These are phyloP conservation scores for Cryoendolithus antarcticus DNA, from an alignment of 2,329 filamentous ascomycete genomes.

Conservation along the genomic window DNA sequence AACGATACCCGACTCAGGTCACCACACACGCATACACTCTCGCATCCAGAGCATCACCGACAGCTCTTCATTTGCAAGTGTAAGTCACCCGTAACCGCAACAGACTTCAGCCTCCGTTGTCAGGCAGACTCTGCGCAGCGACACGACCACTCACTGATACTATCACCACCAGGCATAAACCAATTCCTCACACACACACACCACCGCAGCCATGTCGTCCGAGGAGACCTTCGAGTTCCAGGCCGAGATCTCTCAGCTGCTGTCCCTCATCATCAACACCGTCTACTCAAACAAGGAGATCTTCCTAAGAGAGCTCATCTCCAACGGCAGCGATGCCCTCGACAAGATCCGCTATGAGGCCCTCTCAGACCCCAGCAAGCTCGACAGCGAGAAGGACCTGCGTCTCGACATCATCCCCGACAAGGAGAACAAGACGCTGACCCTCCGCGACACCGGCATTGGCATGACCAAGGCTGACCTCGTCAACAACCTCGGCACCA, in stretches of 20 bases:
- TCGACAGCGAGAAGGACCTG: slow-evolving; percentile 94
- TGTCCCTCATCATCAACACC: slow-evolving; percentile 99
- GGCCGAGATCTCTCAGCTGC: slow-evolving; percentile 99
- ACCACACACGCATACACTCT: no score
- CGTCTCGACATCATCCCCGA: slow-evolving; percentile 98
- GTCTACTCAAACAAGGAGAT: slow-evolving; percentile 99
- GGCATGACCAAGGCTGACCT: slow-evolving; percentile 99
- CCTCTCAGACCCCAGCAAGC: slow-evolving; percentile 91
- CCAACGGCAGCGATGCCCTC: slow-evolving; percentile 95
- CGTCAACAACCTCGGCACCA: slow-evolving; percentile 99
- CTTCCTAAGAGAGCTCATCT: slow-evolving; percentile 96
- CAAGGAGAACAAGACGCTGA: slow-evolving; percentile 94
- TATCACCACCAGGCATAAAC: slow-evolving; percentile 2
- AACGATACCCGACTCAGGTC: no score
- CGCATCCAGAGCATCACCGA: no score
- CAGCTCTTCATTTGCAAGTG: no score
- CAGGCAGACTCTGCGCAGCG: background rate
- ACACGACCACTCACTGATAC: slow-evolving; percentile 1
- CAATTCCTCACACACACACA: slow-evolving; percentile 4
- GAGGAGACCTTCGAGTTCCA: slow-evolving; percentile 98
- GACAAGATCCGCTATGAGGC: slow-evolving; percentile 99
- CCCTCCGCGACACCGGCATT: slow-evolving; percentile 95
- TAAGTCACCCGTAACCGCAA: no score
- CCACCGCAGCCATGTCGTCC: slow-evolving; percentile 51
- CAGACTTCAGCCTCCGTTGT: no score